Evolutionary conservation across 2,329 filamentous ascomycete genomes (phyloP).

Genomic region (Colletotrichum sp.): DNA sequence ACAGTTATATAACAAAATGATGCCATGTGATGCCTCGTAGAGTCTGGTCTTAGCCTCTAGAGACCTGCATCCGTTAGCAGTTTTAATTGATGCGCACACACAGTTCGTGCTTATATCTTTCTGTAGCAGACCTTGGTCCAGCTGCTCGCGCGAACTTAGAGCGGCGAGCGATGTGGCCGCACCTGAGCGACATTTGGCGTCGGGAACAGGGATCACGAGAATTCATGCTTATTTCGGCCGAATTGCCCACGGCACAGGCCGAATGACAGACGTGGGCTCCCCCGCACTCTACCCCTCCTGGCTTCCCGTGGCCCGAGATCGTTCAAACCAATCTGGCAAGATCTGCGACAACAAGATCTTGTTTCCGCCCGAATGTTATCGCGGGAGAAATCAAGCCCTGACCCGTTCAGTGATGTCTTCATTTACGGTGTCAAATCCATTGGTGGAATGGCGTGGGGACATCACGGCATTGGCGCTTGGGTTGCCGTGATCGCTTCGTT

Average conservation of each 20-base stretch:
- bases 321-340: background rate
- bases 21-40: background rate
- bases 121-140: background rate
- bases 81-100: background rate
- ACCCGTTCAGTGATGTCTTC: background rate
- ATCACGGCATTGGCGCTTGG: background rate
- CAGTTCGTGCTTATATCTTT: background rate
- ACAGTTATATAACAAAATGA: background rate
- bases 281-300: background rate
- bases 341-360: background rate
- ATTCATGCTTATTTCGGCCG: background rate
- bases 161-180: background rate
- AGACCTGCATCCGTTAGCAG: background rate
- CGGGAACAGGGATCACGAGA: background rate
- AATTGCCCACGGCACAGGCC: background rate
- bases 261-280: background rate
- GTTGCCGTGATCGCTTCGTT: constrained; percentile 4
- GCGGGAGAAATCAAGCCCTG: background rate
- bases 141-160: background rate
- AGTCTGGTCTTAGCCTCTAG: background rate
- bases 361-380: background rate
- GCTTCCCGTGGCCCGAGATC: constrained; percentile 6
- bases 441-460: constrained; percentile 11
- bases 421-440: background rate
- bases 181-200: background rate